Conservation (phyloP, 2,329 filamentous ascomycete species). For the Thelonectria olida region DNA sequence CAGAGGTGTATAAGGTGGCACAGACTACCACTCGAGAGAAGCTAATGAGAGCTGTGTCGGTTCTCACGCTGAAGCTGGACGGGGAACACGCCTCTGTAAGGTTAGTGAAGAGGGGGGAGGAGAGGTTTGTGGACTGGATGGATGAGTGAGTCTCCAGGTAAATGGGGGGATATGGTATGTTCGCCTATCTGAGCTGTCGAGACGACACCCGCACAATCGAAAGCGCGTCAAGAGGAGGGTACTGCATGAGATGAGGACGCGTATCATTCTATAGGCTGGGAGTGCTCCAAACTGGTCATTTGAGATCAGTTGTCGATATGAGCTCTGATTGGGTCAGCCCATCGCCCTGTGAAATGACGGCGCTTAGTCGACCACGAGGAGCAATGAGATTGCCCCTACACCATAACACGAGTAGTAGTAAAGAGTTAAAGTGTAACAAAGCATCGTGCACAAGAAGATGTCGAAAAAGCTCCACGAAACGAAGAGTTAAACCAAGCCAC, state of each 20-base stretch:
- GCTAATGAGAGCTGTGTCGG: constrained; percentile 64
- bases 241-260: no score
- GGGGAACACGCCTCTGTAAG: constrained; percentile 71
- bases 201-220: no score
- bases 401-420: no score
- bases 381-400: not conserved
- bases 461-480: no score
- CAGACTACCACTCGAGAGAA: constrained; percentile 61
- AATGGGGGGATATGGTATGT: no score
- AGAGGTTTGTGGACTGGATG: constrained; percentile 67
- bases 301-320: not conserved
- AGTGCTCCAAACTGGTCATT: not conserved
- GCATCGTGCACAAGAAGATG: no score
- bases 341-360: not conserved
- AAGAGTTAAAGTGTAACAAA: no score
- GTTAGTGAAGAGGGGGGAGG: constrained; percentile 73
- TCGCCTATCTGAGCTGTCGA: no score
- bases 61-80: constrained; percentile 78
- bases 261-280: no score
- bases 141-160: constrained; percentile 35
- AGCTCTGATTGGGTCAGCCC: not conserved
- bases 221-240: constrained; percentile 24
- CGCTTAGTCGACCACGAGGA: not conserved
- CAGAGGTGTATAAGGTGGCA: constrained; percentile 68
- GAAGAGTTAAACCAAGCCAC: no score